phyloP scores from a whole-genome alignment of 176 grass and related monocot species.

The Ensete glaucum region DNA sequence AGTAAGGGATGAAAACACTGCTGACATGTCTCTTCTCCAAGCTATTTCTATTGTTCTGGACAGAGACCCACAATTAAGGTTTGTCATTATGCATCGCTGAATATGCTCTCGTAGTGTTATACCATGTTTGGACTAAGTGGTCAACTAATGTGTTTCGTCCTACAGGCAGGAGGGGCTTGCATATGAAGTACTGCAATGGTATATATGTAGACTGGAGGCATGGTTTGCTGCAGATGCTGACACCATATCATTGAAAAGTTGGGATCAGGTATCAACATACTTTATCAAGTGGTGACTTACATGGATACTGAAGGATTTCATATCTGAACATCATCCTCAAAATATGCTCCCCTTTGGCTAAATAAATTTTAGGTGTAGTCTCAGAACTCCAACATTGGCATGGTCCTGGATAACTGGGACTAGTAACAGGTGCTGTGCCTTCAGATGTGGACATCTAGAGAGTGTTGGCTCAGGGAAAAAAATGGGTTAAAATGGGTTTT shows the following conservation, averaged over 20 bases:
- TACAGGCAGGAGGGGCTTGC: conserved; percentile 58
- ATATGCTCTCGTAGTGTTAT: neutral
- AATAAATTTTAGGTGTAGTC: conserved; percentile 9
- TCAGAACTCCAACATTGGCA: too few species aligned
- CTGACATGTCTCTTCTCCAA: conserved; percentile 73
- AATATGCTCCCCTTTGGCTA: neutral
- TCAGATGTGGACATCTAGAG: too few species aligned
- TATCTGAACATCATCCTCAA: too few species aligned
- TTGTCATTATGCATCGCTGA: neutral
- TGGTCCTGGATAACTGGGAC: too few species aligned
- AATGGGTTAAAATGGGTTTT: too few species aligned
- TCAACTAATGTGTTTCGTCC: conserved; percentile 20
- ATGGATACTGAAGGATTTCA: too few species aligned
- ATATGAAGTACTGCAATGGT: conserved; percentile 86
- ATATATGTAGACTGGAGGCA: conserved; percentile 73
- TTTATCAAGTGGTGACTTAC: neutral
- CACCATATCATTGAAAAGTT: conserved; percentile 88
- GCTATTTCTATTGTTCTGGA: conserved; percentile 84
- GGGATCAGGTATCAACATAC: conserved; percentile 64
- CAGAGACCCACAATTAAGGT: conserved; percentile 75
- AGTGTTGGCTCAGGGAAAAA: too few species aligned
- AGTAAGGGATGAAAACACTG: conserved; percentile 61
- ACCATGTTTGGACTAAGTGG: neutral
- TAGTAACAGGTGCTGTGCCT: too few species aligned
- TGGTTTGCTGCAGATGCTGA: conserved; percentile 97